phyloP scores from a whole-genome alignment of 2,329 filamentous ascomycete species.

The Chaetomiaceae sp. region DNA sequence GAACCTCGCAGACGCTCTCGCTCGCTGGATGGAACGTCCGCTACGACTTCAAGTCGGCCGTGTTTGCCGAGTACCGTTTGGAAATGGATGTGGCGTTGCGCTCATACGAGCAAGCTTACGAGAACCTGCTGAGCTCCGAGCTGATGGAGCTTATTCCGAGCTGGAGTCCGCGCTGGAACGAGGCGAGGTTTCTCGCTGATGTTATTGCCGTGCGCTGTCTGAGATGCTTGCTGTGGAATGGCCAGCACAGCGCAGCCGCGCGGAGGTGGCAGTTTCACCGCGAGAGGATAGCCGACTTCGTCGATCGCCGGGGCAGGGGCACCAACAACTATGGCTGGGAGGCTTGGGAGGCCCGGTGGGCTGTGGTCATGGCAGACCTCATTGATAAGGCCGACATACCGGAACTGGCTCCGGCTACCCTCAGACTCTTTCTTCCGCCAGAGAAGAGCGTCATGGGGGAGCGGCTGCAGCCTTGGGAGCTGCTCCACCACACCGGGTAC shows the following conservation, averaged over 20 bases:
- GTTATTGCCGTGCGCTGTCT: slow-evolving; percentile 74
- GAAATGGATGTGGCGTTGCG: slow-evolving; percentile 85
- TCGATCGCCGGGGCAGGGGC: slow-evolving; percentile 79
- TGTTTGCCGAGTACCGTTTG: slow-evolving; percentile 88
- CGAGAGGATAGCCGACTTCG: slow-evolving; percentile 66
- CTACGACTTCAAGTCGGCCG: slow-evolving; percentile 88
- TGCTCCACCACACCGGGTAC: slow-evolving; percentile 62
- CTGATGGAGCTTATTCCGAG: slow-evolving; percentile 83
- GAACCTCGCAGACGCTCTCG: slow-evolving; percentile 81
- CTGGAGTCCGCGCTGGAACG: slow-evolving; percentile 88
- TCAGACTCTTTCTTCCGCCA: slow-evolving; percentile 47
- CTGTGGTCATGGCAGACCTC: slow-evolving; percentile 57
- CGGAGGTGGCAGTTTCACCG: slow-evolving; percentile 77
- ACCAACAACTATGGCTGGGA: slow-evolving; percentile 89
- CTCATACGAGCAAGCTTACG: slow-evolving; percentile 84
- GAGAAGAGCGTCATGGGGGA: slow-evolving; percentile 58
- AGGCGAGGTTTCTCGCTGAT: slow-evolving; percentile 85
- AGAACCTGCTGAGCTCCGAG: slow-evolving; percentile 74
- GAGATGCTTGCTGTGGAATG: slow-evolving; percentile 76
- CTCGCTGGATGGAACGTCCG: slow-evolving; percentile 86
- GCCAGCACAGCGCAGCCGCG: slow-evolving; percentile 73
- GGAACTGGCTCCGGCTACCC: slow-evolving; percentile 43
- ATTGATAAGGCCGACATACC: slow-evolving; percentile 51
- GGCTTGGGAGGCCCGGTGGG: slow-evolving; percentile 82
- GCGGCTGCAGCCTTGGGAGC: slow-evolving; percentile 58